Evolutionary conservation across 176 grass and related monocot species (phyloP), one percentile per base, ranked within the genome.

Genomic region (Neostapfia colusana): DNA sequence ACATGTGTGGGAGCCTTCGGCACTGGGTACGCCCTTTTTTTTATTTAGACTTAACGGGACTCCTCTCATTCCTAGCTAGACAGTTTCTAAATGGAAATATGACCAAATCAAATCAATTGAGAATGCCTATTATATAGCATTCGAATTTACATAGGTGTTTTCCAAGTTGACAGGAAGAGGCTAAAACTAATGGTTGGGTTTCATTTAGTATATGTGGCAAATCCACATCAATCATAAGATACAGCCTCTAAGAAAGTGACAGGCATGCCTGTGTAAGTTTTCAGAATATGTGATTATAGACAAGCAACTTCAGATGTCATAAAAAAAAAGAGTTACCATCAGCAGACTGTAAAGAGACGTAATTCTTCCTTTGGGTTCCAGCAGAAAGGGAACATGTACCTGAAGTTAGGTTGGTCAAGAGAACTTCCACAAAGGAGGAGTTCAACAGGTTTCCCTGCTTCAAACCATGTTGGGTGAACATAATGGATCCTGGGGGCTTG

Each of bases 331-430:
- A 74, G 43, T 34, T 51, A 10, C 61, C 41, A 31, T 41, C 15
- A 36, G 15, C 10, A 51, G 10, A 23, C 24, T 48, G 2, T 82
- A 64, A 42, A 78, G 65, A 45, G 67, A 36, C 11, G 77, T 27
- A 23, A 20, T 66, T 77, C 13, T 66, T 77, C 20, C 4, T 16
- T 54, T 17, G 31, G 42, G 28, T 50, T 64, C 27, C 28, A 65
- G 35, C 41, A 64, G 17, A 23, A 41, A 34, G 10, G 10, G 4
- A 51, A 25, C 23, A 25, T 56, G 14, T 82, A 92, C 95, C 91
- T 85, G 87, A 95, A 92, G 60, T 99, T 95, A 65, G 89, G 95
- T 56, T 92, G 95, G 59, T 90, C 78, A 26, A 99, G 95, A 73
- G 80, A 90, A 88, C 85, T 99, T 72, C 95, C 95, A 83, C 87